These are phyloP conservation scores for Teratosphaeria gauchensis DNA, from an alignment of 2,329 filamentous ascomycete genomes.

Conservation along the genomic window DNA sequence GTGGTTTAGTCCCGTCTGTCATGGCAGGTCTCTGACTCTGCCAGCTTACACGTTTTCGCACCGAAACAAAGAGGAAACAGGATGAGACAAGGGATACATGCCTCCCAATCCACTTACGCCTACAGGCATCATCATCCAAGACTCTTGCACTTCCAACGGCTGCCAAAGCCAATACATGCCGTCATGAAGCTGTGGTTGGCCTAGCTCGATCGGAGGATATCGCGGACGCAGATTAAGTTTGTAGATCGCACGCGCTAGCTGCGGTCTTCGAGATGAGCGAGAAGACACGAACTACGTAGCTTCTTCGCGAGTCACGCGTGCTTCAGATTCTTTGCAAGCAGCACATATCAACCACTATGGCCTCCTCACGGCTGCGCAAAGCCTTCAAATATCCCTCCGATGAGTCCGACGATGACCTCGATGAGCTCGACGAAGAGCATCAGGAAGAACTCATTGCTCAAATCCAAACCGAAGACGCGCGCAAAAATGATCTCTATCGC, in stretches of 20 bases:
- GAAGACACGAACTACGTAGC: neutral
- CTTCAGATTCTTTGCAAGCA: neutral
- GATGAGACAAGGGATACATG: neutral
- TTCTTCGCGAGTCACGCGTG: no score
- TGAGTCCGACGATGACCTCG: conserved; percentile 41
- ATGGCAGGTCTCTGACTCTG: conserved; percentile 6
- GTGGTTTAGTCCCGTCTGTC: conserved; percentile 17
- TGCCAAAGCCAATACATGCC: neutral
- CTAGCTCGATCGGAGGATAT: neutral
- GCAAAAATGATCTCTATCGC: conserved; percentile 27
- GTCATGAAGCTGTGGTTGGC: neutral
- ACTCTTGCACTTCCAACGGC: neutral
- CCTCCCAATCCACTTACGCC: neutral
- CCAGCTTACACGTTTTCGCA: neutral
- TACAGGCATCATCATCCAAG: neutral
- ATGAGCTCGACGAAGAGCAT: conserved; percentile 65
- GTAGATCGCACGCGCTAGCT: neutral
- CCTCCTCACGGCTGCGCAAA: conserved; percentile 57
- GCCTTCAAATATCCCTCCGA: conserved; percentile 68
- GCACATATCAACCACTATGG: conserved; percentile 9
- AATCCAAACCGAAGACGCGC: conserved; percentile 45
- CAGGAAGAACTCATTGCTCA: conserved; percentile 54
- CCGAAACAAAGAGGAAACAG: neutral
- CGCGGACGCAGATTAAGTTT: neutral
- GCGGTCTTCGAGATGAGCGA: neutral